Conservation (phyloP, 805 yeast genomes). For the Priceomyces fermenticarens region DNA sequence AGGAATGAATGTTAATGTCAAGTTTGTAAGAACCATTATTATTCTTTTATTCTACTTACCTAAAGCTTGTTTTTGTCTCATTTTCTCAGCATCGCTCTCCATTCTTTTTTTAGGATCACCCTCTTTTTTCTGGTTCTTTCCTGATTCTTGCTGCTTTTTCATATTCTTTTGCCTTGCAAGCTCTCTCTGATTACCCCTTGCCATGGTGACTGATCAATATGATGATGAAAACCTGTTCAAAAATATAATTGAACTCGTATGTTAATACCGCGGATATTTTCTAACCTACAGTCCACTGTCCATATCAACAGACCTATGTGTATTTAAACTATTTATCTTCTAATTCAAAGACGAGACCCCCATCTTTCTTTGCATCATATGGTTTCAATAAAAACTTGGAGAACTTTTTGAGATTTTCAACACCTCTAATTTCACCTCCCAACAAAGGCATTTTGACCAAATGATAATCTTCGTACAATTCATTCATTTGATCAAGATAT, state of each 20-base stretch:
- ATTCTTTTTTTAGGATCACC: conserved; percentile 86
- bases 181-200: conserved; percentile 96
- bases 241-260: too few relatives aligned
- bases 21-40: not conserved
- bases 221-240: too few relatives aligned
- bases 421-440: conserved; percentile 93
- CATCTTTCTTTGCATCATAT: conserved; percentile 65
- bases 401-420: conserved; percentile 78
- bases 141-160: conserved; percentile 70
- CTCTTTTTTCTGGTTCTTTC: conserved; percentile 55
- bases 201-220: conserved; percentile 46
- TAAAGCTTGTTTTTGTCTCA: conserved; percentile 84
- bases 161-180: conserved; percentile 83
- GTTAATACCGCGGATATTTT: too few relatives aligned
- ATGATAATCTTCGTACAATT: conserved; percentile 95
- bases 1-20: conserved; percentile 13
- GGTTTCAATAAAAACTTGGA: conserved; percentile 78
- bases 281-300: too few relatives aligned
- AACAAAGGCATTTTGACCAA: conserved; percentile 92
- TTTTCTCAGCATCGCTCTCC: conserved; percentile 86
- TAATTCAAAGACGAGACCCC: conserved; percentile 49
- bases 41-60: conserved; percentile 46
- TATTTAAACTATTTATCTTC: conserved; percentile 39
- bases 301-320: too few relatives aligned
- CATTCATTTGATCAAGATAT: conserved; percentile 92